These are phyloP conservation scores for Danielia reshetovae DNA, from an alignment of 805 yeast species.

Conservation along the genomic window DNA sequence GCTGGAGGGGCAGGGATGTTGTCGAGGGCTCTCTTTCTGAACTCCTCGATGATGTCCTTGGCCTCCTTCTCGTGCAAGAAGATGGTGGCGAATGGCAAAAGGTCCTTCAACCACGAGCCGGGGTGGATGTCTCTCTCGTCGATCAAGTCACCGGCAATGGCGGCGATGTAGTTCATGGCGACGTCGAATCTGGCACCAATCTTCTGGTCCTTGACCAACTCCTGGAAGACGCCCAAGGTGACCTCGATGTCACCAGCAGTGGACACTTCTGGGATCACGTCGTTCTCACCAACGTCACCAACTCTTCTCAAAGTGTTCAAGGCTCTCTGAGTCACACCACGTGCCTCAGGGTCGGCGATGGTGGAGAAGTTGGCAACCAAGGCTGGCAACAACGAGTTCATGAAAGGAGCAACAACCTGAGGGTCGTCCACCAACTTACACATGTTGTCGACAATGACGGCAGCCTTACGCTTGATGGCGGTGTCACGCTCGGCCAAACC, in stretches of 20 bases:
- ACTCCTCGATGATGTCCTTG: conserved; percentile 84
- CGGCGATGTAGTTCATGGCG: conserved; percentile 81
- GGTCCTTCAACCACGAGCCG: conserved; percentile 81
- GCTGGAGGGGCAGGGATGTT: conserved; percentile 96
- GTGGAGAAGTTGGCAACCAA: conserved; percentile 89
- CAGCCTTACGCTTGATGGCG: conserved; percentile 98
- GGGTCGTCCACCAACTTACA: conserved; percentile 99
- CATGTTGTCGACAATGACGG: conserved; percentile 99
- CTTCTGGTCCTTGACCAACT: conserved; percentile 64
- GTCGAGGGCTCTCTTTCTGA: conserved; percentile 94
- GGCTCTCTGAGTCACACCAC: conserved; percentile 97
- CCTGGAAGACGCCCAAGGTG: conserved; percentile 76
- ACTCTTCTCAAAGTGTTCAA: conserved; percentile 97
- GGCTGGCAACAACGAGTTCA: conserved; percentile 93
- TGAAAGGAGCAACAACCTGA: conserved; percentile 99
- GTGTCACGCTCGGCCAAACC: conserved; percentile 99
- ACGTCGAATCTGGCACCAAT: conserved; percentile 73
- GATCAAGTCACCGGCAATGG: conserved; percentile 97
- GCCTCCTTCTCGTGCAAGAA: conserved; percentile 93
- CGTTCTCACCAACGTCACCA: conserved; percentile 92
- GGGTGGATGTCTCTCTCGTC: conserved; percentile 95
- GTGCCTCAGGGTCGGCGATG: conserved; percentile 99
- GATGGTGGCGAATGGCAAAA: conserved; percentile 92
- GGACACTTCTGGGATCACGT: conserved; percentile 92
- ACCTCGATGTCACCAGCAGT: conserved; percentile 96